Evolutionary conservation across 805 yeast genomes (phyloP), one percentile per base, ranked within the genome.

Genomic region (Monosporozyma aerobia): DNA sequence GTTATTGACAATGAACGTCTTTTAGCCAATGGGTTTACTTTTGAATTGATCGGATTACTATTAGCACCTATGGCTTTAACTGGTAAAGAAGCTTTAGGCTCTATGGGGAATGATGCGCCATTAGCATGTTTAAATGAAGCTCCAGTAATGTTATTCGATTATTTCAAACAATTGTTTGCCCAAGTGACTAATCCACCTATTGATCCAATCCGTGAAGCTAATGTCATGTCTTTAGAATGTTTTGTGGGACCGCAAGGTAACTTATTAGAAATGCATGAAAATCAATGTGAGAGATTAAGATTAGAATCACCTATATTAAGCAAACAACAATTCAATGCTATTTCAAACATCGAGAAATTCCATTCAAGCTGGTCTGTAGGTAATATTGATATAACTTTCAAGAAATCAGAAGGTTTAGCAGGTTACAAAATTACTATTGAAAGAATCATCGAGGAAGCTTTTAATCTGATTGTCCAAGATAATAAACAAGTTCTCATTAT

Each of bases 141-240:
- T 71, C 98, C 99, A 44, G 85, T 84, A 60, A 73, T 94, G 57
- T 75, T 89, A 57, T 92, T 87, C 69, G 99, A 94, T 65, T 92
- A 92, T 73, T 94, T 92, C 77, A 83, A 96, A 64, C 96, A 92
- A 70, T 78, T 92, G 65, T 92, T 92, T 73, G 99, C 99, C 22
- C 99, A 92, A 73, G 99, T 92, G 53, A 92, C 99, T 33, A 92
- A 92, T 73, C 99, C 99, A 53, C 98, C 99, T 49, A 94, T 92
- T 67, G 99, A 92, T 69, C 98, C 99, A 50, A 94, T 92, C 62
- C 84, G 98, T 70, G 99, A 92, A 74, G 84, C 85, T 54, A 87
- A 92, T 61, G 98, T 94, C 65, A 92, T 92, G 99, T 88, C 97
- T 11, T 78, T 94, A 60, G 97, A 92, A 70, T 92, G 99, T 73